Base-by-base conservation (phyloP, 768 basidiomycete species). In the Pholiota molesta region DNA sequence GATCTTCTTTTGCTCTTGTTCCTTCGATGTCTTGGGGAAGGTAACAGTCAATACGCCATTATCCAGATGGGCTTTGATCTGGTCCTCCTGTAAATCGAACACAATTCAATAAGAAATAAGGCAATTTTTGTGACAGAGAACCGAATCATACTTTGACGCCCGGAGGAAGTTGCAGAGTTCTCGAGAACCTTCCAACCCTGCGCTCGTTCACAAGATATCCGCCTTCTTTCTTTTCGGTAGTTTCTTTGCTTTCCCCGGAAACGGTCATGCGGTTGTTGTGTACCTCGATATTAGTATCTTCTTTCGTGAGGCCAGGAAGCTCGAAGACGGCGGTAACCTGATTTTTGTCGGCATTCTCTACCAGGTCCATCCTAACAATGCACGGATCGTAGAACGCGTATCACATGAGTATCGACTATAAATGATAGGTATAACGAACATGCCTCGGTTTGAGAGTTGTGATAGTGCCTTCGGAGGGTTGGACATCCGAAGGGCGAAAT, bases 281-380 rank as follows among this genome's bases (percentile, higher is more conserved):
- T 19, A 86, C 68, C 65, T 86, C 84, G 59, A 89, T 81, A 52
- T 72, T 70, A 42, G 88, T 77, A 63, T 86, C 77, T 44, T 85
- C 80, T 42, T 82, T 81, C 67, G 78, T 79, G 51, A 88, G 33
- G n/a, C 86, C 84, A 4, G 87, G 86, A 10, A 89, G 74, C 65
- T 89, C 86, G 66, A 89, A 86, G 2, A 78, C 73, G 21, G 85
- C 86, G 3, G 81, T 84, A 28, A 87, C 81, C 3, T 75, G 71
- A 68, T 86, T 85, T 39, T 66, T 72, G 14, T 79, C 74, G 0
- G 67, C 28, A 63, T 84, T 72, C 64, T 87, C 85, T 67, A 83
- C 81, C 5, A 87, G 69, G 63, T 87, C 83, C 80, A 86, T 82
- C 66, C 84, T 85, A 65, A 42, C 16, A 26, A 13, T 13, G 35